These are phyloP conservation scores for Pythium insidiosum DNA, from an alignment of 352 stramenopile genomes.

Conservation along the genomic window DNA sequence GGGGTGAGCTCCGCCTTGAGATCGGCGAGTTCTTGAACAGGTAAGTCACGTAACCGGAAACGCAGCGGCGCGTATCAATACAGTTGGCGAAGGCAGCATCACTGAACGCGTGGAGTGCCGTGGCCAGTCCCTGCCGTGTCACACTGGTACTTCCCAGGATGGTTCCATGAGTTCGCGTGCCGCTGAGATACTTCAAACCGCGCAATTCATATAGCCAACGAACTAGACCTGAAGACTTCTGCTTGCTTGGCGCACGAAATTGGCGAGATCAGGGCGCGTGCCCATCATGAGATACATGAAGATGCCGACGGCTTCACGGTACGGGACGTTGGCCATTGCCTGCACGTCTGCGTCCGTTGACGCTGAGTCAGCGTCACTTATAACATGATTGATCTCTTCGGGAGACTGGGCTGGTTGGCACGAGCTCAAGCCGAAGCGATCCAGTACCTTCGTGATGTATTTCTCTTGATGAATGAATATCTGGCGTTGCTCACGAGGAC, in stretches of 20 bases:
- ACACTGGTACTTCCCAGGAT: not conserved
- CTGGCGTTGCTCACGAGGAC: not conserved
- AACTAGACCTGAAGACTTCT: not conserved
- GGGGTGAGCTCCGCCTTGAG: constrained; percentile 2
- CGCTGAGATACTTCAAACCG: constrained; percentile 8
- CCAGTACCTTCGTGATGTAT: constrained; percentile 6
- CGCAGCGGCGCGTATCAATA: not conserved
- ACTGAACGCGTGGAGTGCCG: not conserved
- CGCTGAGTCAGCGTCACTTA: too few species aligned
- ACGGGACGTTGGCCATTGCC: constrained; percentile 6
- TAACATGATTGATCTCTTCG: not conserved
- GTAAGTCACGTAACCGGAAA: constrained; percentile 3
- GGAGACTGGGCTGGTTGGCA: not conserved
- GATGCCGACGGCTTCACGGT: constrained; percentile 10
- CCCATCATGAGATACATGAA: constrained; percentile 18
- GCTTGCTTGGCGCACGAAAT: constrained; percentile 5
- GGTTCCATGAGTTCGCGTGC: constrained; percentile 1
- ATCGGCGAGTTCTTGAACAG: constrained; percentile 1
- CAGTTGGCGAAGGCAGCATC: not conserved
- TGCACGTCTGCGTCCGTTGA: too few species aligned
- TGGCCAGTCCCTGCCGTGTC: not conserved
- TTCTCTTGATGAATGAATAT: constrained; percentile 12
- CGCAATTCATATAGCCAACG: constrained; percentile 4
- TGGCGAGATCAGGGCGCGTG: constrained; percentile 8
- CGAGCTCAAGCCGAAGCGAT: constrained; percentile 1